phyloP scores from a whole-genome alignment of 169 alveolate species.

The Eimeria tenella region DNA sequence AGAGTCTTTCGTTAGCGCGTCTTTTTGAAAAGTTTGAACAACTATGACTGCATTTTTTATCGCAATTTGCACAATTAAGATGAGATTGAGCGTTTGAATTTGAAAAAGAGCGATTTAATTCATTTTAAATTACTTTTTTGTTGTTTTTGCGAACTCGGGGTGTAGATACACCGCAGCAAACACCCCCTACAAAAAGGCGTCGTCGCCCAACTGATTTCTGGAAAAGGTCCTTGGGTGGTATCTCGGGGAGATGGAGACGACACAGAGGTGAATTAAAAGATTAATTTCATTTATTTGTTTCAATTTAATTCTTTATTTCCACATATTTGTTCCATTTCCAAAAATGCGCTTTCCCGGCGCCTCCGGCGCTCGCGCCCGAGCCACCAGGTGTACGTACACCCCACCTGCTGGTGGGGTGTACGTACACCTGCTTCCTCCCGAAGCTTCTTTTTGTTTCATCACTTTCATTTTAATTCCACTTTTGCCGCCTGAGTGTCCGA shows the following conservation, averaged over 20 bases:
- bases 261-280: not conserved
- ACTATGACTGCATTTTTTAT: not conserved
- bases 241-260: conserved; percentile 8
- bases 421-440: too few species aligned
- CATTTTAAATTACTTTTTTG: not conserved
- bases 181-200: not conserved
- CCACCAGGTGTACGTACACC: too few species aligned
- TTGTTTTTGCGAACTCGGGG: not conserved
- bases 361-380: not conserved
- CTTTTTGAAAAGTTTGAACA: too few species aligned
- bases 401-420: too few species aligned
- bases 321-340: not conserved
- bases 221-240: not conserved
- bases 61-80: not conserved
- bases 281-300: too few species aligned
- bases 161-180: conserved; percentile 44
- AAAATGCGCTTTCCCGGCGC: not conserved
- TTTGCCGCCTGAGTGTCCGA: too few species aligned
- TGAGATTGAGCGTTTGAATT: too few species aligned
- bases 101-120: too few species aligned
- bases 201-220: not conserved
- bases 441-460: too few species aligned
- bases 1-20: too few species aligned
- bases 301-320: too few species aligned
- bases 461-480: not conserved